Conservation (phyloP, 345 rosid genomes). For the Hibiscus tridactylites region DNA sequence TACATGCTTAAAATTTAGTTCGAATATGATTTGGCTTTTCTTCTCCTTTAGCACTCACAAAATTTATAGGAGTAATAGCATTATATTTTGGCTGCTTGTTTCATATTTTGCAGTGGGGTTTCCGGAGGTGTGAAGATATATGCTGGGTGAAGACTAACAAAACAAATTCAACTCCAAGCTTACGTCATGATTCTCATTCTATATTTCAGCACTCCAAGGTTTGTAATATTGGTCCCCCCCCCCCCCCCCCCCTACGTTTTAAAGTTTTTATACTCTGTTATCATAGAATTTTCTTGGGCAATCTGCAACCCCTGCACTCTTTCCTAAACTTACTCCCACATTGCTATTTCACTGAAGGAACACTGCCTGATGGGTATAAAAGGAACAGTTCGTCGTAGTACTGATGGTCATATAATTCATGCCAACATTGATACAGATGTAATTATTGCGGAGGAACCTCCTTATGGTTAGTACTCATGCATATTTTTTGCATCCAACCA, state of each 20-base stretch:
- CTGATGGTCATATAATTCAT: conserved; percentile 97
- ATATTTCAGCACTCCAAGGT: conserved; percentile 99
- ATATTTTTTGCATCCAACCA: background rate
- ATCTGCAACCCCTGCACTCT: background rate
- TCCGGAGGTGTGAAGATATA: conserved; percentile 95
- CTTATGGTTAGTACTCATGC: conserved; percentile 61
- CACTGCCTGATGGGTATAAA: conserved; percentile 99
- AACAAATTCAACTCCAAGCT: conserved; percentile 79
- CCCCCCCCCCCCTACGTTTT: background rate
- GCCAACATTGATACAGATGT: conserved; percentile 98
- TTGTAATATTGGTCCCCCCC: conserved; percentile 11
- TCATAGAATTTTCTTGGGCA: conserved; percentile 8
- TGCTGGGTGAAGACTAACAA: conserved; percentile 99
- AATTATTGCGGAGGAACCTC: conserved; percentile 95
- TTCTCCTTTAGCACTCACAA: background rate
- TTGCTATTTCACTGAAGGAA: conserved; percentile 46
- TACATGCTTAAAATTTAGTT: conserved; percentile 12
- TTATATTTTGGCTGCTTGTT: conserved; percentile 1
- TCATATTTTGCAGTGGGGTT: conserved; percentile 71
- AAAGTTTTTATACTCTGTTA: background rate
- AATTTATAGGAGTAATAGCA: background rate
- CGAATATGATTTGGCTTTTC: background rate
- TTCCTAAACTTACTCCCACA: background rate
- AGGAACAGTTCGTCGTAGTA: conserved; percentile 97
- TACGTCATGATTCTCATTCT: conserved; percentile 92